These are phyloP conservation scores for Geotrichum cucujoidarum DNA, from an alignment of 1,139 yeast species.

Conservation along the genomic window DNA sequence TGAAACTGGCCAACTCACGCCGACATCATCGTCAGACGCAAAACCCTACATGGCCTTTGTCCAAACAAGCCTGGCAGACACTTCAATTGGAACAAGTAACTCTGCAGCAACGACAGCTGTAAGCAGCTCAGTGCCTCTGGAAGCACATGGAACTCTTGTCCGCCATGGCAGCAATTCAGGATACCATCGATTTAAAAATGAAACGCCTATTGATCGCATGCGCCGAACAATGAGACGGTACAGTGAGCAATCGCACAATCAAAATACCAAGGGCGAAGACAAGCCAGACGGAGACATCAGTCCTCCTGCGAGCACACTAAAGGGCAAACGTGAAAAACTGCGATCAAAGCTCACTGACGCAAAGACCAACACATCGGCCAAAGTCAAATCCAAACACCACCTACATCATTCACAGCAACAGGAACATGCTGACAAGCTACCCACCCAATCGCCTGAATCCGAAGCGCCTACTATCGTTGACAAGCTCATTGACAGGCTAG, in stretches of 20 bases:
- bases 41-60: not conserved
- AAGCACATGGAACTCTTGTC: not conserved
- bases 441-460: not conserved
- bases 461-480: slow-evolving; percentile 42
- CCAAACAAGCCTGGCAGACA: not conserved
- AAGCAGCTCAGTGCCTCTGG: not conserved
- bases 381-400: not conserved
- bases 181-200: not conserved
- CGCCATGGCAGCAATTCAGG: not conserved
- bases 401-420: too few species aligned
- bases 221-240: not conserved
- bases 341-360: not conserved
- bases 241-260: not conserved
- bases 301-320: not conserved
- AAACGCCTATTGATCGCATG: not conserved
- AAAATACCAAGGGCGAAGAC: not conserved
- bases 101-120: not conserved
- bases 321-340: not conserved
- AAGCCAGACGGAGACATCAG: not conserved
- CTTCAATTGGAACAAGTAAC: not conserved
- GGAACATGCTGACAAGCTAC: too few species aligned
- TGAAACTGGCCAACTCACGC: too few species aligned
- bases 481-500: slow-evolving; percentile 61
- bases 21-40: too few species aligned
- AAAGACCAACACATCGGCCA: not conserved